Evolutionary conservation across 192 early-diverging fungal species (phyloP).

Genomic region (Chytriomyces sp.): DNA sequence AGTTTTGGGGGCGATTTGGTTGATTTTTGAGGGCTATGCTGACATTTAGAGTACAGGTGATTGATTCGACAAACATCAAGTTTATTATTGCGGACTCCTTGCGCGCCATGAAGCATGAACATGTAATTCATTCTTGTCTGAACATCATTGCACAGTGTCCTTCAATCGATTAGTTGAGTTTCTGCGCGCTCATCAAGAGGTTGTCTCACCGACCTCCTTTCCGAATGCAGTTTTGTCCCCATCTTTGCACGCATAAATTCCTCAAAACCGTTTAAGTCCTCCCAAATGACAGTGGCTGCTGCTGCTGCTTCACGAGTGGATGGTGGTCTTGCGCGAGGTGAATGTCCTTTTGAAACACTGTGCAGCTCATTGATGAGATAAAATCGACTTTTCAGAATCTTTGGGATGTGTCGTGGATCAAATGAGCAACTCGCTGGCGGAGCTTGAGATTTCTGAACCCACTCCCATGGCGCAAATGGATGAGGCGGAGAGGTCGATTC

Average conservation of each 20-base stretch:
- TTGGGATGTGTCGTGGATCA: slow-evolving; percentile 10
- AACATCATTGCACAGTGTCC: slow-evolving; percentile 20
- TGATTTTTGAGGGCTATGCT: not conserved
- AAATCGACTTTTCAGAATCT: no score
- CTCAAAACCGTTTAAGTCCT: not conserved
- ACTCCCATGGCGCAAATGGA: slow-evolving; percentile 22
- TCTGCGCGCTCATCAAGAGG: not conserved
- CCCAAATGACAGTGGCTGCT: not conserved
- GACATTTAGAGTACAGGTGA: not conserved
- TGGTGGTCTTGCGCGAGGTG: not conserved
- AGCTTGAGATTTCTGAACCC: not conserved
- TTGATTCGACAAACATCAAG: slow-evolving; percentile 24
- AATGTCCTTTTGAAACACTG: no score
- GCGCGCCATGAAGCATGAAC: not conserved
- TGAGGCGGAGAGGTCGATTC: slow-evolving; percentile 25
- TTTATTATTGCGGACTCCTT: slow-evolving; percentile 16
- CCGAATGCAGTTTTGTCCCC: slow-evolving; percentile 6
- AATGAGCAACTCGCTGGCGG: slow-evolving; percentile 21
- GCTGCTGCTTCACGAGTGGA: not conserved
- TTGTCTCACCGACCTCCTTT: not conserved
- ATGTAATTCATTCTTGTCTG: slow-evolving; percentile 15
- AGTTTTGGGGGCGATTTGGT: not conserved
- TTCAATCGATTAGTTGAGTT: slow-evolving; percentile 14
- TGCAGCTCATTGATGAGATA: no score
- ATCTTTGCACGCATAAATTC: not conserved